phyloP scores from a whole-genome alignment of 495 filamentous ascomycete species.

The Aspergillus avenaceus region DNA sequence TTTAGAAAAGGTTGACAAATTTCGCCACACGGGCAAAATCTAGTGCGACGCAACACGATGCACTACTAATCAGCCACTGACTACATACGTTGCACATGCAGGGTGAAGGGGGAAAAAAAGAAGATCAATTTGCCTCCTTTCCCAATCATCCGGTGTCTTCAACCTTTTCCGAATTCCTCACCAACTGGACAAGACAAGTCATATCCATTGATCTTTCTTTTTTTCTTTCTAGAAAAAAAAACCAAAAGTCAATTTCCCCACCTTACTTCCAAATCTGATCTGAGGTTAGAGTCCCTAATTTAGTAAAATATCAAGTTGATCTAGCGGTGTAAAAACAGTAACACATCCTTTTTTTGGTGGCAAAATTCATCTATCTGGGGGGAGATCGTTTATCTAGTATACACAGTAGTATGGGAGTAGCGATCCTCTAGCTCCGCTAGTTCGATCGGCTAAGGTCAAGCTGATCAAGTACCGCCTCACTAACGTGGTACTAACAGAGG shows the following conservation, averaged over 20 bases:
- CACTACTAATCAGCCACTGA: background rate
- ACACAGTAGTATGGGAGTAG: no score
- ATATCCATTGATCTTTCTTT: background rate
- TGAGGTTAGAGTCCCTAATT: no score
- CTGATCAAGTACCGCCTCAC: background rate
- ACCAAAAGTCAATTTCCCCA: background rate
- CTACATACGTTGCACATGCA: background rate
- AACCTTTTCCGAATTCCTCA: no score
- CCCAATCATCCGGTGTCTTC: no score
- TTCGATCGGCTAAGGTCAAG: background rate
- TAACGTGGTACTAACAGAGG: background rate
- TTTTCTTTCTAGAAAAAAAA: background rate
- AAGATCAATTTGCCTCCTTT: background rate
- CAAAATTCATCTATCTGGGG: no score
- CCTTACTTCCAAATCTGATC: no score
- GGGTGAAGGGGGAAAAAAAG: background rate
- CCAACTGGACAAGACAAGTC: no score
- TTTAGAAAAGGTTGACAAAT: no score
- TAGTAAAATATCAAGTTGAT: background rate
- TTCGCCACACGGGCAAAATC: background rate
- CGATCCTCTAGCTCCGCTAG: background rate
- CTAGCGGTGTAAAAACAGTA: background rate
- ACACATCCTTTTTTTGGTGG: background rate
- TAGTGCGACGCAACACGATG: constrained; percentile 1
- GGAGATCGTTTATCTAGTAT: no score